phyloP scores from a whole-genome alignment of 345 rosid genomes.

The Hevea brasiliensis region DNA sequence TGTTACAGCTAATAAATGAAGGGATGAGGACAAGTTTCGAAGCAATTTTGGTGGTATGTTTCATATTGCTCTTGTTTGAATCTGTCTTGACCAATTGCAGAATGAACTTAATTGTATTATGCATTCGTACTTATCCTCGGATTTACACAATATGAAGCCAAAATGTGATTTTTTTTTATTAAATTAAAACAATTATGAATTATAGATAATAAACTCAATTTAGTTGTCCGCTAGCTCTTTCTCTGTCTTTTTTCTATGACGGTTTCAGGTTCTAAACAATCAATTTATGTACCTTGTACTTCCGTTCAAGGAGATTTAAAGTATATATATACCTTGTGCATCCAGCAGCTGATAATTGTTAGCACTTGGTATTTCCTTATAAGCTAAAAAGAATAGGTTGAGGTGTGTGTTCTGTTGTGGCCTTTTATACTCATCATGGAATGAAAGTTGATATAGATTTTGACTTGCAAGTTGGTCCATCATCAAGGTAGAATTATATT shows the following conservation, averaged over 20 bases:
- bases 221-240: background rate
- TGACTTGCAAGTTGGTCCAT: background rate
- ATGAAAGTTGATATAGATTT: background rate
- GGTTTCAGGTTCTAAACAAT: background rate
- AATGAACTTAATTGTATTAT: background rate
- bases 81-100: background rate
- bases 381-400: no score
- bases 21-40: conserved; percentile 98
- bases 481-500: background rate
- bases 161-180: no score
- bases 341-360: no score
- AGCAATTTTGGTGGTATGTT: conserved; percentile 84
- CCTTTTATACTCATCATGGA: background rate
- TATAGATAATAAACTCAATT: background rate
- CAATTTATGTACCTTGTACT: background rate
- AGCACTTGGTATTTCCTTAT: background rate
- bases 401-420: background rate
- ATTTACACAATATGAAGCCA: background rate
- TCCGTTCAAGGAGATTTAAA: background rate
- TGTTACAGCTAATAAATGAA: conserved; percentile 84
- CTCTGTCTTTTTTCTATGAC: background rate
- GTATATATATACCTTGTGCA: no score
- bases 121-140: background rate
- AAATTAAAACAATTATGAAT: background rate
- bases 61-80: background rate